Percentiles rank a stretch among this genome's conserved stretches.
Evolutionary conservation across 2,329 filamentous ascomycete species (phyloP).

Genomic region (Arachnomyces sp.): DNA sequence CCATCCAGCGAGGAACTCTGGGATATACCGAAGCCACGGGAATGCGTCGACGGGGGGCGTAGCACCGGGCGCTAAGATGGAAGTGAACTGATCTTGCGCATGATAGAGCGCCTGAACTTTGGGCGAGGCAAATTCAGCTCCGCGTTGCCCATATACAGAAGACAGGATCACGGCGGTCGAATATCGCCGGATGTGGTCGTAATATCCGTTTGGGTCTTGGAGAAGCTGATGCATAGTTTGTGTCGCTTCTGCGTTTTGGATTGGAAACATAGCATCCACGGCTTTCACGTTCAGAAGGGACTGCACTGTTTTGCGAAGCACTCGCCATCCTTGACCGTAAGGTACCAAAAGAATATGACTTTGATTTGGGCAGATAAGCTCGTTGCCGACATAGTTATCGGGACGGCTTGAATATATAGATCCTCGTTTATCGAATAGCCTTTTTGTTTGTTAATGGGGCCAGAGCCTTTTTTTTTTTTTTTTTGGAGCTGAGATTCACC

Average conservation of each 20-base stretch:
- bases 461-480: no score
- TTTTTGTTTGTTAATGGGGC: no score
- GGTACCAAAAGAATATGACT: constrained; percentile 4
- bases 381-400: constrained; percentile 35
- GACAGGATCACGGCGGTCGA: constrained; percentile 13
- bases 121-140: constrained; percentile 11
- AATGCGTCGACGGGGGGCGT: constrained; percentile 46
- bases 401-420: constrained; percentile 44
- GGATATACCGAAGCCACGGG: constrained; percentile 38
- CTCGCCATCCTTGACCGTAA: constrained; percentile 7
- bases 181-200: constrained; percentile 13
- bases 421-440: constrained; percentile 43
- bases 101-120: constrained; percentile 35
- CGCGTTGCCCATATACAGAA: constrained; percentile 12
- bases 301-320: constrained; percentile 3
- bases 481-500: no score
- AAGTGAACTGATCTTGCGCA: constrained; percentile 38
- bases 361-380: not conserved
- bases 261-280: constrained; percentile 9
- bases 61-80: constrained; percentile 40
- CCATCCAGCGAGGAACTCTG: constrained; percentile 25
- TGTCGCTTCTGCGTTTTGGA: constrained; percentile 14
- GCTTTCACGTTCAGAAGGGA: constrained; percentile 6
- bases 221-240: constrained; percentile 14
- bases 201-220: constrained; percentile 7